Evolutionary conservation across 1,139 yeast species (phyloP), one percentile per base, ranked within the genome.

Genomic region (Debaryomyces psychrophilus): DNA sequence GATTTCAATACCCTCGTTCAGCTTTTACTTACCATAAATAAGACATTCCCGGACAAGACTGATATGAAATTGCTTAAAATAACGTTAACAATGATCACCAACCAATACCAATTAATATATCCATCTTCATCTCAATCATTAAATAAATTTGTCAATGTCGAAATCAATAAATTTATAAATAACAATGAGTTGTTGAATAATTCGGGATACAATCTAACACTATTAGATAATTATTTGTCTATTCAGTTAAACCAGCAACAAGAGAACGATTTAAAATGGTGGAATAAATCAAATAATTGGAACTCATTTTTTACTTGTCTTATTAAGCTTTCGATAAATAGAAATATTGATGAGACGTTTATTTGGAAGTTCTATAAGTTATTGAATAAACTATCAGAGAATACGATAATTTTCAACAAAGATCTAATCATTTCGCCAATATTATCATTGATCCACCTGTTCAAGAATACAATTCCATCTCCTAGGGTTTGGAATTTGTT

Each of bases 301-400:
- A 68, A 71, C 48, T 81, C 90, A 0, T 69, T 85, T 45, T 86
- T 87, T 57, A 78, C 88, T 0, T 77, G 80, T 11, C 66, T 88
- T 47, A 55, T 86, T 37, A 76, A 79, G 51, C 66, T 87, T 33
- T 67, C 78, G 2, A 64, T 71, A 7, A 47, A 54, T 2, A 52
- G 56, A n/a, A 45, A 50, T 2, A 43, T 58, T 8, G 57, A 53
- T 25, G 54, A 51, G 9, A 48, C 56, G 3, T 59, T 60, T 31
- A 52, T 54, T 6, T 53, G 55, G 45, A 68, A 65, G 44, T 60
- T 67, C 18, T 55, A 59, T 35, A 49, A 52, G 12, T 54, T 68
- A 35, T 59, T 71, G 28, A 54, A 53, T 14, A 59, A 48, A 22
- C 58, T 71, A 35, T 57, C 63, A 1, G 50, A 52, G 4, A 54